These are phyloP conservation scores for Globisporangium rhizosaccharum DNA, from an alignment of 352 stramenopile genomes.

Conservation along the genomic window DNA sequence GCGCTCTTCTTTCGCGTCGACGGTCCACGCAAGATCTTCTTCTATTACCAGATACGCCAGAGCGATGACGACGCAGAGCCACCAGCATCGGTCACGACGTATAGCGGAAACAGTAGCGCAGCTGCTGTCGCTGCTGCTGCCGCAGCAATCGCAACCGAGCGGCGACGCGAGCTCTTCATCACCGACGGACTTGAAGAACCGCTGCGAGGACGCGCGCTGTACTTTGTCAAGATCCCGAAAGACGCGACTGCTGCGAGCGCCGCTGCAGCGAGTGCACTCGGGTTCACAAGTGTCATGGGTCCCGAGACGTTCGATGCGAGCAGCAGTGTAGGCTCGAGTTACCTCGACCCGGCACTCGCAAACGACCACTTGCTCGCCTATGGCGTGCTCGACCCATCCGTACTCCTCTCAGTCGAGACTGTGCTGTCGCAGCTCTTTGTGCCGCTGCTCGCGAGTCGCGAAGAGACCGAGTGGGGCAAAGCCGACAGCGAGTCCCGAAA, in stretches of 20 bases:
- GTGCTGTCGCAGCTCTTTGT: slow-evolving; percentile 70
- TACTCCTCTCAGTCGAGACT: slow-evolving; percentile 68
- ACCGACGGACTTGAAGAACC: slow-evolving; percentile 72
- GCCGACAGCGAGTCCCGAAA: slow-evolving; percentile 57
- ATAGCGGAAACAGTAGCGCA: neutral
- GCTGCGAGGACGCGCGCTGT: slow-evolving; percentile 61
- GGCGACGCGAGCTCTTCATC: slow-evolving; percentile 68
- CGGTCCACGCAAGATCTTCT: slow-evolving; percentile 69
- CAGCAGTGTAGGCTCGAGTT: neutral
- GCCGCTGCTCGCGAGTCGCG: slow-evolving; percentile 34
- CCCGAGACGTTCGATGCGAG: slow-evolving; percentile 16
- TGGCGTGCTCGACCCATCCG: slow-evolving; percentile 61
- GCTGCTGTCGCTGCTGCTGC: slow-evolving; percentile 8
- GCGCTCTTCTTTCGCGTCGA: slow-evolving; percentile 63
- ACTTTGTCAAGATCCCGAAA: slow-evolving; percentile 62
- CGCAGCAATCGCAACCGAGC: slow-evolving; percentile 11
- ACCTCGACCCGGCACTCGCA: slow-evolving; percentile 50
- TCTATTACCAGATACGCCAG: slow-evolving; percentile 60
- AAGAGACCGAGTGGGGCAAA: slow-evolving; percentile 60
- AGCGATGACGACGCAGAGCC: slow-evolving; percentile 10
- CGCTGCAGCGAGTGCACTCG: neutral
- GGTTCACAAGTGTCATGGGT: slow-evolving; percentile 4
- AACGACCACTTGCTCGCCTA: slow-evolving; percentile 72
- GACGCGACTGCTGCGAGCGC: slow-evolving; percentile 1
- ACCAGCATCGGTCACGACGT: neutral